phyloP scores from a whole-genome alignment of 306 rosid species.

The Dicorynia guianensis region DNA sequence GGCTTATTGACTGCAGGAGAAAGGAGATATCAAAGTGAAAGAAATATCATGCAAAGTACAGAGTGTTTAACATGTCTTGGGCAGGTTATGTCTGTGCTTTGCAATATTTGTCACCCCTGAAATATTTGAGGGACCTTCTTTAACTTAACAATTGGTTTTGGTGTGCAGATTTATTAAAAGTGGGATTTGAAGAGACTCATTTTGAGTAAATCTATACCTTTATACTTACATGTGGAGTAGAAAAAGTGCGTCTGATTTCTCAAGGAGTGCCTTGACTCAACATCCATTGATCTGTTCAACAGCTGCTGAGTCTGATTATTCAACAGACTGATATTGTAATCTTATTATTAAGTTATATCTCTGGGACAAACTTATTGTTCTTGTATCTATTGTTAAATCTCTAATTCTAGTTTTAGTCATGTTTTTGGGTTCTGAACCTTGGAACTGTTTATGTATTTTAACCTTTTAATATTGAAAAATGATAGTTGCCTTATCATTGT shows the following conservation, averaged over 20 bases:
- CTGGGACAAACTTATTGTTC: conserved; percentile 43
- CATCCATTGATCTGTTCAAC: conserved; percentile 46
- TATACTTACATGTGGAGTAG: conserved; percentile 59
- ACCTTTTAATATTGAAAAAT: conserved; percentile 19
- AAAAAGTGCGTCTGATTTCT: conserved; percentile 51
- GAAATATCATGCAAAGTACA: conserved; percentile 82
- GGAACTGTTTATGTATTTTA: conserved; percentile 41
- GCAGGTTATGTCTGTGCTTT: conserved; percentile 37
- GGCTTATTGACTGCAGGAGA: conserved; percentile 62
- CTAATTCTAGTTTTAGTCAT: conserved; percentile 36
- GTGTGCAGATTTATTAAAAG: conserved; percentile 56
- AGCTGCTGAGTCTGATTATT: conserved; percentile 54
- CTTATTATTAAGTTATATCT: conserved; percentile 34
- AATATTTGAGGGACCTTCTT: conserved; percentile 19
- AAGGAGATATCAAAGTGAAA: conserved; percentile 69
- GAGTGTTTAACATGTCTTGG: conserved; percentile 60
- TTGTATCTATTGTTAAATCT: conserved; percentile 29
- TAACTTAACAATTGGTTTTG: conserved; percentile 24
- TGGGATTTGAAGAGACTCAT: conserved; percentile 50
- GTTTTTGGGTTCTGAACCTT: conserved; percentile 44
- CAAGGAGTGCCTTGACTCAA: conserved; percentile 47
- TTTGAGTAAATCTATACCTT: conserved; percentile 56
- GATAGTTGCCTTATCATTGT: conserved; percentile 32
- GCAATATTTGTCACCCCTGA: conserved; percentile 20
- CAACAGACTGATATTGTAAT: conserved; percentile 45